A percentile compares a stretch with the other conserved stretches of the same genome.
Evolutionary conservation across 345 rosid genomes (phyloP).

Genomic region (Corymbia maculata): DNA sequence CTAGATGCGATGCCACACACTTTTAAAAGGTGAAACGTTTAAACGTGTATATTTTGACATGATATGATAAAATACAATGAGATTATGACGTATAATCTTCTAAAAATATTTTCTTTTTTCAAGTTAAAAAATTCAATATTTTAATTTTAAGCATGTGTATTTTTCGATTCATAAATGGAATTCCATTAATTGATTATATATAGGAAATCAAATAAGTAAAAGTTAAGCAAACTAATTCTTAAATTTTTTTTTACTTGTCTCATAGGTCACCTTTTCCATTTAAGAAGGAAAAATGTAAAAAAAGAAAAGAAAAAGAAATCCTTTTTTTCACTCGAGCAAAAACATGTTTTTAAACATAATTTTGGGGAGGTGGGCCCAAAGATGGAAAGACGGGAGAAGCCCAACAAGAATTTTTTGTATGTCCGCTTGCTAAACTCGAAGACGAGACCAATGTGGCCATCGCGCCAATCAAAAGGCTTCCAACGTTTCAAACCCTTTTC

Average conservation of each 20-base stretch:
- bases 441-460: neutral
- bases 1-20: rapidly evolving
- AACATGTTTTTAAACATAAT: neutral
- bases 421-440: neutral
- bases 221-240: too few relatives aligned
- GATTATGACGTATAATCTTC: too few relatives aligned
- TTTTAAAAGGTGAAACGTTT: rapidly evolving
- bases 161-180: neutral
- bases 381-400: neutral
- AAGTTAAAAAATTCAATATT: neutral
- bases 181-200: too few relatives aligned
- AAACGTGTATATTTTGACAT: too few relatives aligned
- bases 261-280: too few relatives aligned
- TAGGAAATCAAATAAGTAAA: too few relatives aligned
- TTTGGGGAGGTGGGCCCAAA: neutral
- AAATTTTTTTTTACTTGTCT: too few relatives aligned
- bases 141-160: too few relatives aligned
- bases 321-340: neutral
- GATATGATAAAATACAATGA: rapidly evolving
- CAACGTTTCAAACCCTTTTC: neutral
- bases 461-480: neutral
- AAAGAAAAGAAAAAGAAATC: too few relatives aligned
- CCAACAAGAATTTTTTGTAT: neutral
- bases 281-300: too few relatives aligned
- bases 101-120: neutral